phyloP scores from a whole-genome alignment of 2,329 filamentous ascomycete species.

The Xylariaceae sp. region DNA sequence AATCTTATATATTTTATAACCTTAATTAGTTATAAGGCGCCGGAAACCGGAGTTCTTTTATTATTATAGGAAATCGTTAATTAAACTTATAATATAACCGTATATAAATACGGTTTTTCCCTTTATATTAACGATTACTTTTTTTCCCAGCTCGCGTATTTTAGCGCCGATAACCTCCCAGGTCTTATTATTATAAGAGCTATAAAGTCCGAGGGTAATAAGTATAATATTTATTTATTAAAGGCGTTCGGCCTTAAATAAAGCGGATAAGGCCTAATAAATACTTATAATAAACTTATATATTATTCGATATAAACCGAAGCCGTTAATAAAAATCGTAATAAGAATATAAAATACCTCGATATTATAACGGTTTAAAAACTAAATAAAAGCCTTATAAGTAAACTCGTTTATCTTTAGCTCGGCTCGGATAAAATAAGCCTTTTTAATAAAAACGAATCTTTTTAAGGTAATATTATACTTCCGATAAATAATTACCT shows the following conservation, averaged over 20 bases:
- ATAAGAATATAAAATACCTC: not conserved
- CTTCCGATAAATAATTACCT: not conserved
- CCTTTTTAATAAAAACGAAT: not conserved
- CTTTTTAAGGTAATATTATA: not conserved
- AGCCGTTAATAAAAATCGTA: not conserved
- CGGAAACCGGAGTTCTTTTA: slow-evolving; percentile 5
- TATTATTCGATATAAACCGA: not conserved
- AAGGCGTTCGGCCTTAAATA: not conserved
- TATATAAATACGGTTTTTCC: slow-evolving; percentile 1
- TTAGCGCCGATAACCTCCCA: slow-evolving; percentile 5
- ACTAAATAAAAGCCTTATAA: not conserved
- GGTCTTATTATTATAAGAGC: slow-evolving; percentile 5
- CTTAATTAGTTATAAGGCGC: slow-evolving; percentile 1
- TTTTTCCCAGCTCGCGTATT: slow-evolving; percentile 3
- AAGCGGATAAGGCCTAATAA: not conserved
- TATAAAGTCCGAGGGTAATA: not conserved
- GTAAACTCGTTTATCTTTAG: not conserved
- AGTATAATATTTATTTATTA: not conserved
- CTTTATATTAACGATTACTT: slow-evolving; percentile 3
- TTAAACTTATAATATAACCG: slow-evolving; percentile 4
- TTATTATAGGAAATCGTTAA: slow-evolving; percentile 4
- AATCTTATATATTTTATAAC: slow-evolving; percentile 6
- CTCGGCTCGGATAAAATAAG: not conserved
- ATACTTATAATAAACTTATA: not conserved
- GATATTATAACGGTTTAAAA: not conserved